These are phyloP conservation scores for Friedmanniomyces endolithicus DNA, from an alignment of 495 filamentous ascomycete genomes.

Conservation along the genomic window DNA sequence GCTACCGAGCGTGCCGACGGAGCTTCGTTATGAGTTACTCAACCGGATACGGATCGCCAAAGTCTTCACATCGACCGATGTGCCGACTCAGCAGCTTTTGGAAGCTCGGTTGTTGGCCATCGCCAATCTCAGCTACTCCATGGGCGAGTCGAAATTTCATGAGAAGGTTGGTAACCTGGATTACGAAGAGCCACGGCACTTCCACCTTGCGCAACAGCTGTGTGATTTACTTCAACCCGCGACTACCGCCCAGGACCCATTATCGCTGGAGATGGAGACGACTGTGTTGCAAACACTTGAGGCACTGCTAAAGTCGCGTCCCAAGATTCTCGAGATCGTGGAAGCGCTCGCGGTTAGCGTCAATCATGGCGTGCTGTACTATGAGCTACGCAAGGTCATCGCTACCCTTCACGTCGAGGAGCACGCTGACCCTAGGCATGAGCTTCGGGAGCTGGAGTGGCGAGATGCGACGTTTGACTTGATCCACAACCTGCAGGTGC, in stretches of 20 bases:
- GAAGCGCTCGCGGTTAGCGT: slow-evolving; percentile 82
- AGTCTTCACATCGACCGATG: slow-evolving; percentile 51
- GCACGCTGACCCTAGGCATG: slow-evolving; percentile 36
- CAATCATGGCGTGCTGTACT: slow-evolving; percentile 92
- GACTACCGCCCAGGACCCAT: slow-evolving; percentile 48
- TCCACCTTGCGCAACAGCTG: slow-evolving; percentile 85
- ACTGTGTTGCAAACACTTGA: slow-evolving; percentile 70
- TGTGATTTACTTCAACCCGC: slow-evolving; percentile 75
- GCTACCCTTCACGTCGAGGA: slow-evolving; percentile 53
- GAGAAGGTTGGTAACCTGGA: slow-evolving; percentile 79
- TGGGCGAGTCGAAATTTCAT: slow-evolving; percentile 63
- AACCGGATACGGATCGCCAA: slow-evolving; percentile 69
- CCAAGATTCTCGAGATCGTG: slow-evolving; percentile 66
- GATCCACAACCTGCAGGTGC: slow-evolving; percentile 60
- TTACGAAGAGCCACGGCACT: slow-evolving; percentile 74
- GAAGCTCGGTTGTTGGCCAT: slow-evolving; percentile 74
- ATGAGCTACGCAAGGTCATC: slow-evolving; percentile 79
- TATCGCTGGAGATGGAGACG: slow-evolving; percentile 69
- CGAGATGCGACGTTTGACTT: slow-evolving; percentile 76
- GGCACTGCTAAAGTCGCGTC: slow-evolving; percentile 64
- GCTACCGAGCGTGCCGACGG: slow-evolving; percentile 53
- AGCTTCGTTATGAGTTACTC: slow-evolving; percentile 74
- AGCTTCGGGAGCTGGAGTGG: slow-evolving; percentile 65
- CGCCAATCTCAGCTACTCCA: slow-evolving; percentile 83
- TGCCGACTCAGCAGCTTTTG: slow-evolving; percentile 62